Base-by-base conservation (phyloP, 1,284 basidiomycete species). In the Cryptococcus neoformans region DNA sequence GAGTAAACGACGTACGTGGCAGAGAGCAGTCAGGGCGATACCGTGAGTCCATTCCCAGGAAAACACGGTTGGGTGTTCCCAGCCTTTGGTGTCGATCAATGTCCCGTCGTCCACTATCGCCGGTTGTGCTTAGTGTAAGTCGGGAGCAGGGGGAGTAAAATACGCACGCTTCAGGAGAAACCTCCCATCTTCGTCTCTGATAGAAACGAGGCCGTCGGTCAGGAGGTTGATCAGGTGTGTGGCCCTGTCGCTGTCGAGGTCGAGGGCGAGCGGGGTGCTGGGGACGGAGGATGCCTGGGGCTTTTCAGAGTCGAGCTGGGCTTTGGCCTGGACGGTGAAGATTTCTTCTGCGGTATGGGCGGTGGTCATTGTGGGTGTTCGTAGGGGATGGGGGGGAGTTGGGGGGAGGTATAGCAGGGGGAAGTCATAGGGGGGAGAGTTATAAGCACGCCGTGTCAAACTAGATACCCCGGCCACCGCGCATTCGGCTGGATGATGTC, bases 1-100 rank as follows among this genome's bases (percentile, higher is more conserved):
- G 36, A 9, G 41, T 4, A 5, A 40, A 39, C 5, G 37, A 61
- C 66, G 45, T 16, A 67, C 66, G 39, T 68, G 64, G 45, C 53
- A 60, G 11, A 60, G 47, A 28, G 59, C 59, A 16, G 59, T 60
- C 10, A 60, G 46, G 44, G 59, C 59, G 46, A 60, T 60, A 56
- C 84, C 84, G 66, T 85, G 84, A 6, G 84, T 85, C 84, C 84
- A 86, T 76, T 86, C 84, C 84, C 84, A 86, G 2, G 72, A 73
- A 46, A 60, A 60, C 3, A 55, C 59, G 40, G 55, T 57, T 4
- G 59, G 59, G 41, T 60, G 59, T 55, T 83, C 80, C 84, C 84
- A 86, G 4, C 84, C 83, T 64, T 86, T 86, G 1, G 84, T 86
- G 63, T 87, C 84, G 56, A 86, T 84, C 21, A 84, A 70, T 10